Conservation (phyloP, 163 green algal genomes). For the Prototheca stagnorum region DNA sequence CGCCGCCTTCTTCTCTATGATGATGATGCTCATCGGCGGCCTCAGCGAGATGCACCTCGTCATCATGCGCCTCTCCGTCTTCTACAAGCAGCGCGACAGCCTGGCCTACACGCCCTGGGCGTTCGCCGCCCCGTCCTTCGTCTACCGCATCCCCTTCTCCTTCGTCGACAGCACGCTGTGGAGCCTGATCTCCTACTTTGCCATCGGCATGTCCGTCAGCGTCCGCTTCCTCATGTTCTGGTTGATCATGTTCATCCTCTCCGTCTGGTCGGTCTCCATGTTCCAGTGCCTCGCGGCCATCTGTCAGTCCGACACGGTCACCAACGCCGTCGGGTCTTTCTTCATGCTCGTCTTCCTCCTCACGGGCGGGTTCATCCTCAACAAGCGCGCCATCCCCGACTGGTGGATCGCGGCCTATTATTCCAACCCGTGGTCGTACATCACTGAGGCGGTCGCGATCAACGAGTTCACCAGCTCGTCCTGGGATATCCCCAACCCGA, state of each 20-base stretch:
- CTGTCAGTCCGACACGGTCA: conserved; percentile 15
- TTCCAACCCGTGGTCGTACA: conserved; percentile 10
- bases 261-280: conserved; percentile 22
- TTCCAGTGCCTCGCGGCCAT: conserved; percentile 32
- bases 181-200: conserved; percentile 35
- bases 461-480: conserved; percentile 46
- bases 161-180: conserved; percentile 35
- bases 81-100: conserved; percentile 48
- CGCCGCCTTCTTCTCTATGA: conserved; percentile 34
- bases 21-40: conserved; percentile 32
- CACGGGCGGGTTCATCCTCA: conserved; percentile 12
- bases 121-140: conserved; percentile 30
- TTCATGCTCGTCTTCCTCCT: conserved; percentile 22
- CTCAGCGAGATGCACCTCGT: conserved; percentile 16
- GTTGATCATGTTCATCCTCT: conserved; percentile 25
- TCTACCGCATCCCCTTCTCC: conserved; percentile 44
- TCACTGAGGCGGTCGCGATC: conserved; percentile 32
- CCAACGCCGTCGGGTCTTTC: conserved; percentile 15
- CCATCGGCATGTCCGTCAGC: conserved; percentile 14
- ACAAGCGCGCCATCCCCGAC: conserved; percentile 6
- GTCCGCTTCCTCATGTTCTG: conserved; percentile 33
- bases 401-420: conserved; percentile 8
- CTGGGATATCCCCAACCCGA: conserved; percentile 21
- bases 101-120: conserved; percentile 23
- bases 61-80: conserved; percentile 31